Conservation (phyloP, 192 early-diverging fungal species). For the Gaertneriomyces sp. region DNA sequence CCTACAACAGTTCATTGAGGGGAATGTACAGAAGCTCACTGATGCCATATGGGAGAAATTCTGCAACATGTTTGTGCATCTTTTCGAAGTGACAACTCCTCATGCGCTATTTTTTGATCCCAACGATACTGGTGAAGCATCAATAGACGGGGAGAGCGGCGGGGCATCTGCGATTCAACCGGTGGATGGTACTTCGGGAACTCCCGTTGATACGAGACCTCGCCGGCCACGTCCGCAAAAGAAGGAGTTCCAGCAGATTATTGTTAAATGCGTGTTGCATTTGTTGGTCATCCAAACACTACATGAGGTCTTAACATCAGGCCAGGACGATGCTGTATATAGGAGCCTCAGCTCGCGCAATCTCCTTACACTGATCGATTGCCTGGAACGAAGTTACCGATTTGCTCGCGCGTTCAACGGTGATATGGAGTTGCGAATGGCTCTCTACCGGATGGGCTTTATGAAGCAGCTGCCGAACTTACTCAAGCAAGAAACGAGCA, state of each 20-base stretch:
- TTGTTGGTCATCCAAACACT: constrained; percentile 85
- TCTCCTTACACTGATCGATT: constrained; percentile 74
- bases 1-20: constrained; percentile 81
- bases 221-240: constrained; percentile 49
- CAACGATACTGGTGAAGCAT: constrained; percentile 19
- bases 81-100: constrained; percentile 82
- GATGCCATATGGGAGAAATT: constrained; percentile 69
- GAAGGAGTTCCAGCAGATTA: constrained; percentile 77
- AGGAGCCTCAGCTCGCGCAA: constrained; percentile 51
- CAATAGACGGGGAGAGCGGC: not conserved
- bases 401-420: constrained; percentile 84
- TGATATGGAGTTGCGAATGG: constrained; percentile 74
- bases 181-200: not conserved
- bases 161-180: not conserved
- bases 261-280: constrained; percentile 86
- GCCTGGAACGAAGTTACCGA: constrained; percentile 71
- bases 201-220: constrained; percentile 17
- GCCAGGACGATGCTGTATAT: constrained; percentile 54
- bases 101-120: constrained; percentile 62
- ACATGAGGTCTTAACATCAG: constrained; percentile 62
- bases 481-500: constrained; percentile 84
- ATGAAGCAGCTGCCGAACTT: constrained; percentile 92
- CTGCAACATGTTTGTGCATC: constrained; percentile 60
- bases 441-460: constrained; percentile 78
- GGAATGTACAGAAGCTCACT: constrained; percentile 72